A percentile compares a stretch with the other conserved stretches of the same genome.
These are phyloP conservation scores for Streptanthus diversifolius DNA, from an alignment of 345 rosid species.

Conservation along the genomic window DNA sequence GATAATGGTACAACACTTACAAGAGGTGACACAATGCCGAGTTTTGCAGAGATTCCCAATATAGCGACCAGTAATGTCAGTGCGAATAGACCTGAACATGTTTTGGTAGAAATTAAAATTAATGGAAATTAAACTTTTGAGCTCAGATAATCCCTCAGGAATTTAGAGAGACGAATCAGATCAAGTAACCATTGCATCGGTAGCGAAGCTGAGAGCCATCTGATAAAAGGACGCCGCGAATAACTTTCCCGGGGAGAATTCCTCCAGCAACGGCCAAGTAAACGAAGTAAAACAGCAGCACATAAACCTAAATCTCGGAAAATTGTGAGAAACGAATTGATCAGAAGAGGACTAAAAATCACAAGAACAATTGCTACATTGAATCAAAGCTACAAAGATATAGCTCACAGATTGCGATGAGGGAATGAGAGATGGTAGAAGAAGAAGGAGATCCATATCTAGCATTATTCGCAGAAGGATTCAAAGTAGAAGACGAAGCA, in stretches of 20 bases:
- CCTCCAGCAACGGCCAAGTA: constrained; percentile 71
- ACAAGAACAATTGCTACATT: neutral
- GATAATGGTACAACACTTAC: constrained; percentile 35
- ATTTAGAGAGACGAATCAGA: neutral
- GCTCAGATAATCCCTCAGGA: neutral
- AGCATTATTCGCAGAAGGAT: neutral
- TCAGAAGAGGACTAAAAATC: neutral
- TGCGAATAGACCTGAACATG: constrained; percentile 50
- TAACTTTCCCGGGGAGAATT: constrained; percentile 58
- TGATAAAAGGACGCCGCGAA: constrained; percentile 55
- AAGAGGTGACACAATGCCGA: constrained; percentile 53
- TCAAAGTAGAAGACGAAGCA: constrained; percentile 19
- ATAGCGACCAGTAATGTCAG: constrained; percentile 51
- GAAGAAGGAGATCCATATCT: constrained; percentile 50
- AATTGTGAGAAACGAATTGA: neutral
- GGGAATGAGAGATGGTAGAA: constrained; percentile 47
- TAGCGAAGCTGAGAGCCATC: constrained; percentile 71
- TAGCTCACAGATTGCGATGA: constrained; percentile 56
- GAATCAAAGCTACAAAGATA: constrained; percentile 6
- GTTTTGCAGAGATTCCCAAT: constrained; percentile 53
- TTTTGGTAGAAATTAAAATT: neutral
- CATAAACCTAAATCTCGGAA: constrained; percentile 41
- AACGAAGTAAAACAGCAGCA: constrained; percentile 48
- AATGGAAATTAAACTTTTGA: neutral
- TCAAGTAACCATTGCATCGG: constrained; percentile 64